A percentile compares a stretch with the other conserved stretches of the same genome.
Evolutionary conservation across 805 yeast species (phyloP).

Genomic region (Zygoascus flipseniorum): DNA sequence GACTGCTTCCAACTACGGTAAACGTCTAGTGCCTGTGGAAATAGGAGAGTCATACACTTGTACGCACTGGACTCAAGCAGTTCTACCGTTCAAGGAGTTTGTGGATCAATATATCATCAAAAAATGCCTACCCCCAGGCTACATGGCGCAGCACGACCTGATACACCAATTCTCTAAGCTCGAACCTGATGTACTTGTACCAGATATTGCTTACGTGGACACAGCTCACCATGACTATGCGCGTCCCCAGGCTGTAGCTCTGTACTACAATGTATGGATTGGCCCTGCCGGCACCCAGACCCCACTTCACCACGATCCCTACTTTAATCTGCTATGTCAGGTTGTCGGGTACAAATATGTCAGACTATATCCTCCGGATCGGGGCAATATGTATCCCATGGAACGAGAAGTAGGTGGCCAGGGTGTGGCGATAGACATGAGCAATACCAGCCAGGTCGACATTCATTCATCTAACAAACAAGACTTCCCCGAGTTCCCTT

Average conservation of each 20-base stretch:
- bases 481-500: conserved; percentile 16
- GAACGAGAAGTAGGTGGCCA: neutral
- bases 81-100: conserved; percentile 13
- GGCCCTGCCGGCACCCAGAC: conserved; percentile 21
- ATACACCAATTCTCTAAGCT: conserved; percentile 15
- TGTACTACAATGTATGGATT: conserved; percentile 18
- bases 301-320: conserved; percentile 21
- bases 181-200: conserved; percentile 14
- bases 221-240: neutral
- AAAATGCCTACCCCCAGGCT: neutral
- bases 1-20: conserved; percentile 5
- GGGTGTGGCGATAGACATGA: conserved; percentile 5
- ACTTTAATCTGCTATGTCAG: conserved; percentile 19
- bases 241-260: conserved; percentile 3
- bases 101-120: neutral
- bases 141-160: conserved; percentile 21
- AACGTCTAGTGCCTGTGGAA: conserved; percentile 22
- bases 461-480: conserved; percentile 10
- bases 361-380: conserved; percentile 14
- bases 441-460: conserved; percentile 20
- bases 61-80: conserved; percentile 17
- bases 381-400: conserved; percentile 1
- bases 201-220: conserved; percentile 14
- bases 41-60: conserved; percentile 17
- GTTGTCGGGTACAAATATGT: conserved; percentile 22